Conservation (phyloP, 2,329 filamentous ascomycete genomes). For the Epichloe sp. region DNA sequence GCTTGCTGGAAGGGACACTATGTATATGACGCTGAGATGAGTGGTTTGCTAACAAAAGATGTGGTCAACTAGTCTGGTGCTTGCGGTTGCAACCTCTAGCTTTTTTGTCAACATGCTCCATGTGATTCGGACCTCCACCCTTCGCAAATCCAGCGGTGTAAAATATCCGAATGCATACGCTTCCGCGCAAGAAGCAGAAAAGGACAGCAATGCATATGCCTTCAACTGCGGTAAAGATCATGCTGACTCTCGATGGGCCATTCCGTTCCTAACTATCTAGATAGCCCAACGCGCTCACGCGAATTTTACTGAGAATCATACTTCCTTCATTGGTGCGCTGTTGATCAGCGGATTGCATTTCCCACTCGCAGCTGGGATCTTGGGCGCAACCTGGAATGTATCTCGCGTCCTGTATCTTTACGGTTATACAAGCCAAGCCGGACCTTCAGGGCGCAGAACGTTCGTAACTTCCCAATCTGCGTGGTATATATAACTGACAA, state of each 20-base stretch:
- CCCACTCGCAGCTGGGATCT: constrained; percentile 33
- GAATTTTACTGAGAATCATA: constrained; percentile 51
- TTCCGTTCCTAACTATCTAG: not conserved
- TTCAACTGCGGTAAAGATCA: constrained; percentile 48
- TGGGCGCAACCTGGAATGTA: constrained; percentile 41
- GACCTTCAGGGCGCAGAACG: constrained; percentile 31
- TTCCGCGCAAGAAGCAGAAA: constrained; percentile 36
- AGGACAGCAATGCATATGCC: constrained; percentile 37
- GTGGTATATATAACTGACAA: not conserved
- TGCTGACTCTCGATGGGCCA: no score
- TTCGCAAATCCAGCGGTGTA: constrained; percentile 40
- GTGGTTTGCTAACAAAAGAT: not conserved
- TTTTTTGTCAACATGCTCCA: constrained; percentile 47
- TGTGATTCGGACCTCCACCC: constrained; percentile 28
- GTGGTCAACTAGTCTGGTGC: constrained; percentile 39
- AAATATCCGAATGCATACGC: constrained; percentile 47
- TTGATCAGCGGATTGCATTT: constrained; percentile 43
- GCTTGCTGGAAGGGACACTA: no score
- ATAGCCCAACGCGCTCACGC: constrained; percentile 46
- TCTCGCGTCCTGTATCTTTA: constrained; percentile 39
- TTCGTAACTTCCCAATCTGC: constrained; percentile 15
- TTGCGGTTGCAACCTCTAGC: constrained; percentile 41
- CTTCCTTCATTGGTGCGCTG: constrained; percentile 37
- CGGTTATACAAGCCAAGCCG: constrained; percentile 35
- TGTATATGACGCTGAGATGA: no score